A percentile compares a stretch with the other conserved stretches of the same genome.
These are phyloP conservation scores for Plasmodium cynomolgi DNA, from an alignment of 169 alveolate genomes.

Conservation along the genomic window DNA sequence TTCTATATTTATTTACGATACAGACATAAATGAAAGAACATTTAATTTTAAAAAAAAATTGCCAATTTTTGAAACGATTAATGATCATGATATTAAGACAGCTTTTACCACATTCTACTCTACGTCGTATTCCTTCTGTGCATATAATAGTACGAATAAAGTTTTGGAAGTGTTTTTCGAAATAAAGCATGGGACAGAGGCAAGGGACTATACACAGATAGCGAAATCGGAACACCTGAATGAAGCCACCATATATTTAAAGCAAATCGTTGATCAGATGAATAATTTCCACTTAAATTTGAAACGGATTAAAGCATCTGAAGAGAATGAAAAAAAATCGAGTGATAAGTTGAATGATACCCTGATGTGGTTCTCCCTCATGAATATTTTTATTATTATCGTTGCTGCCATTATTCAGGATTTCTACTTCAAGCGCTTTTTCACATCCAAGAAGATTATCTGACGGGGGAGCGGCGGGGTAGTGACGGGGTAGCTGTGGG, in stretches of 20 bases:
- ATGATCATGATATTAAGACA: slow-evolving; percentile 67
- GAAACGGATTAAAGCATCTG: slow-evolving; percentile 30
- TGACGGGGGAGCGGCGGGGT: background rate
- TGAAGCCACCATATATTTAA: slow-evolving; percentile 48
- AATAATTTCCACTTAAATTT: slow-evolving; percentile 45
- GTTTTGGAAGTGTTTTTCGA: slow-evolving; percentile 21
- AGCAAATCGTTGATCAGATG: slow-evolving; percentile 50
- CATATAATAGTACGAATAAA: slow-evolving; percentile 15
- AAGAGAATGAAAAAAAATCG: slow-evolving; percentile 57
- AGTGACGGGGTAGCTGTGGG: background rate
- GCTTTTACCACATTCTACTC: slow-evolving; percentile 63
- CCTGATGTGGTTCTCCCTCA: slow-evolving; percentile 59
- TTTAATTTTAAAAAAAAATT: background rate
- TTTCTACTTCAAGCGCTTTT: slow-evolving; percentile 46
- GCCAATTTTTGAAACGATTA: slow-evolving; percentile 41
- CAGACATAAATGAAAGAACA: slow-evolving; percentile 29
- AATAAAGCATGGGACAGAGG: slow-evolving; percentile 61
- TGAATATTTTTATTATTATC: slow-evolving; percentile 31
- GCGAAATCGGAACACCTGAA: slow-evolving; percentile 62
- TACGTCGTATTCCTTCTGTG: slow-evolving; percentile 59
- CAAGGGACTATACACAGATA: slow-evolving; percentile 50
- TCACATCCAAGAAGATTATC: slow-evolving; percentile 61
- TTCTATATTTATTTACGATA: slow-evolving; percentile 40
- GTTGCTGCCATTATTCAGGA: slow-evolving; percentile 61
- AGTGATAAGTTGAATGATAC: slow-evolving; percentile 68